phyloP scores from a whole-genome alignment of 148 eudicot species.

The Pharnaceum exiguum region DNA sequence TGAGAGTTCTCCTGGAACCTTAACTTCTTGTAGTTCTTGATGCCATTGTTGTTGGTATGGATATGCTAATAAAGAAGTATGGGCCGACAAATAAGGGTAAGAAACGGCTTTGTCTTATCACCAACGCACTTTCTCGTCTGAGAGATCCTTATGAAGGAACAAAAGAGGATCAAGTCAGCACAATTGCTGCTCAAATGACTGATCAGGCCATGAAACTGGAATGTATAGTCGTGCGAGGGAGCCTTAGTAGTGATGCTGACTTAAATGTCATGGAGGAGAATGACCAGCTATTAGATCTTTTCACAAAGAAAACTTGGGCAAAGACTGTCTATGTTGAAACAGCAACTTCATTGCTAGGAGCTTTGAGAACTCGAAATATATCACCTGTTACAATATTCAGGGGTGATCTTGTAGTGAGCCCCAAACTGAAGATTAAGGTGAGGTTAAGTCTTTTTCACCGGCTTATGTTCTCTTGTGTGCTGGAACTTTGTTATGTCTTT shows the following conservation, averaged over 20 bases:
- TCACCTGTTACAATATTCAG: slow-evolving; percentile 88
- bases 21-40: slow-evolving; percentile 79
- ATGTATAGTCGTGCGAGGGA: slow-evolving; percentile 61
- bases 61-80: slow-evolving; percentile 90
- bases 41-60: slow-evolving; percentile 98
- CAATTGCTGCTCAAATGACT: slow-evolving; percentile 78
- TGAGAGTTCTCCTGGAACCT: slow-evolving; percentile 38
- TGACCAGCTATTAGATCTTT: slow-evolving; percentile 54
- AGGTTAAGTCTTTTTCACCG: slow-evolving; percentile 1
- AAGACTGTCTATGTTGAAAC: slow-evolving; percentile 70
- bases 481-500: no score
- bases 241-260: slow-evolving; percentile 34
- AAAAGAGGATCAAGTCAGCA: slow-evolving; percentile 82
- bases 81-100: slow-evolving; percentile 77
- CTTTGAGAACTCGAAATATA: slow-evolving; percentile 82
- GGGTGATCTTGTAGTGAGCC: slow-evolving; percentile 85
- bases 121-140: slow-evolving; percentile 62
- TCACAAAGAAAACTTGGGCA: slow-evolving; percentile 56
- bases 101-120: slow-evolving; percentile 83
- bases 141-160: slow-evolving; percentile 94
- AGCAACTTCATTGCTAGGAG: slow-evolving; percentile 78
- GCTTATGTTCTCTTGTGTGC: neutral
- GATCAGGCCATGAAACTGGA: slow-evolving; percentile 86
- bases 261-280: slow-evolving; percentile 63
- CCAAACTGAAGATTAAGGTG: slow-evolving; percentile 82